phyloP scores from a whole-genome alignment of 768 basidiomycete species.

The Mrakia gelida region DNA sequence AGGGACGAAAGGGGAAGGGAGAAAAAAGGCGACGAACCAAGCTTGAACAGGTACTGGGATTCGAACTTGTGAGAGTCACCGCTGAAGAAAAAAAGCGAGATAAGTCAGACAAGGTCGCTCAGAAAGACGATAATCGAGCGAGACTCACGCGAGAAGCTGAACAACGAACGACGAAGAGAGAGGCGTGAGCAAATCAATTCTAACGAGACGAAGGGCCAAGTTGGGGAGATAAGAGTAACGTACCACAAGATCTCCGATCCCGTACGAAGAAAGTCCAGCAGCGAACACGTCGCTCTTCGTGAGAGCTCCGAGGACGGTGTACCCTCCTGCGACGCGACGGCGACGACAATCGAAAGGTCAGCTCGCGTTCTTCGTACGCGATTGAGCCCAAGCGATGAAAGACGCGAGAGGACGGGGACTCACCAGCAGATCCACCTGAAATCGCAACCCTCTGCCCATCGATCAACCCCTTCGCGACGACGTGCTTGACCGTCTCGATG shows the following conservation, averaged over 20 bases:
- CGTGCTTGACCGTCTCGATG: constrained; percentile 53
- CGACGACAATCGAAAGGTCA: not conserved
- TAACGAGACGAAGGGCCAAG: not conserved
- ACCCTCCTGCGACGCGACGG: constrained; percentile 53
- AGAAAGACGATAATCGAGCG: not conserved
- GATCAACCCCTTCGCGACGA: constrained; percentile 55
- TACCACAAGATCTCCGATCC: constrained; percentile 58
- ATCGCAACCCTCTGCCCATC: constrained; percentile 64
- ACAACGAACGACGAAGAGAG: not conserved
- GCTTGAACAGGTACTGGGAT: constrained; percentile 35
- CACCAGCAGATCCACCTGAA: constrained; percentile 61
- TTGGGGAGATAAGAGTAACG: not conserved
- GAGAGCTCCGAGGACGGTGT: constrained; percentile 57
- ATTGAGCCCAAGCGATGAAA: not conserved
- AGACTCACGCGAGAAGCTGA: not conserved
- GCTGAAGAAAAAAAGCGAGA: not conserved
- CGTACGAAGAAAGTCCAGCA: constrained; percentile 62
- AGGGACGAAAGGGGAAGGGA: constrained; percentile 32
- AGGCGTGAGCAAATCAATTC: not conserved
- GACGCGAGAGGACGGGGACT: not conserved
- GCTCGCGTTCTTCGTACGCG: not conserved
- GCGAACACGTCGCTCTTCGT: constrained; percentile 54
- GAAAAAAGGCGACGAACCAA: no score
- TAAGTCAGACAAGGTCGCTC: not conserved
- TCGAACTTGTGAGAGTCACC: constrained; percentile 59